Conservation (phyloP, 129 eudicot genomes). For the Cynara cardunculus region DNA sequence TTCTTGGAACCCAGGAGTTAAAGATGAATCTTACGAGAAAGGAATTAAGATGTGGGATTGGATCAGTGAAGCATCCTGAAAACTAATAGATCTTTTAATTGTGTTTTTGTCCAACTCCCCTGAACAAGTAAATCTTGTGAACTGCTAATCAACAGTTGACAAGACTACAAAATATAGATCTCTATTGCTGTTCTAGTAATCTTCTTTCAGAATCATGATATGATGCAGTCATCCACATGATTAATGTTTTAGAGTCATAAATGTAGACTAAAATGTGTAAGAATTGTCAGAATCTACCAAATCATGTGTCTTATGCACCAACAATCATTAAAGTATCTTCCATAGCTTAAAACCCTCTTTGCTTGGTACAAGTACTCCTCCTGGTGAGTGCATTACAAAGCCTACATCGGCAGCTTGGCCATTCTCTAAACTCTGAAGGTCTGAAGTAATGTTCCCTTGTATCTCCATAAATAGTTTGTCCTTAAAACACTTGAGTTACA, state of each 20-base stretch:
- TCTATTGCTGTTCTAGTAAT: not conserved
- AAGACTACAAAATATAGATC: not conserved
- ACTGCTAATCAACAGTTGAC: not conserved
- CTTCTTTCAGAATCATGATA: not conserved
- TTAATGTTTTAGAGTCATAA: not conserved
- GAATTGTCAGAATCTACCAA: not conserved
- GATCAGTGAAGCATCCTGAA: not conserved
- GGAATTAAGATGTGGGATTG: not conserved
- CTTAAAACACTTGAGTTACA: not conserved
- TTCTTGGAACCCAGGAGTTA: not conserved
- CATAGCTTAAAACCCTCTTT: not conserved
- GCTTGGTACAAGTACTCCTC: not conserved
- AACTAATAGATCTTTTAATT: not conserved
- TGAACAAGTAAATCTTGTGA: not conserved
- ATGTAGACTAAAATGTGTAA: not conserved
- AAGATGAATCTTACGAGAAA: not conserved
- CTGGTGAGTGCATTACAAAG: not conserved
- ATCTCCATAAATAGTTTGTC: not conserved
- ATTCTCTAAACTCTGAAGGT: not conserved
- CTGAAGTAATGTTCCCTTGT: not conserved
- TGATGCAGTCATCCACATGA: not conserved
- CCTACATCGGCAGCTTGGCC: not conserved
- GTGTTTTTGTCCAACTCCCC: not conserved
- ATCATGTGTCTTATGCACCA: not conserved
- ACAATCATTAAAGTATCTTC: not conserved